These are phyloP conservation scores for Helminthosporium solani DNA, from an alignment of 2,329 filamentous ascomycete species.

Conservation along the genomic window DNA sequence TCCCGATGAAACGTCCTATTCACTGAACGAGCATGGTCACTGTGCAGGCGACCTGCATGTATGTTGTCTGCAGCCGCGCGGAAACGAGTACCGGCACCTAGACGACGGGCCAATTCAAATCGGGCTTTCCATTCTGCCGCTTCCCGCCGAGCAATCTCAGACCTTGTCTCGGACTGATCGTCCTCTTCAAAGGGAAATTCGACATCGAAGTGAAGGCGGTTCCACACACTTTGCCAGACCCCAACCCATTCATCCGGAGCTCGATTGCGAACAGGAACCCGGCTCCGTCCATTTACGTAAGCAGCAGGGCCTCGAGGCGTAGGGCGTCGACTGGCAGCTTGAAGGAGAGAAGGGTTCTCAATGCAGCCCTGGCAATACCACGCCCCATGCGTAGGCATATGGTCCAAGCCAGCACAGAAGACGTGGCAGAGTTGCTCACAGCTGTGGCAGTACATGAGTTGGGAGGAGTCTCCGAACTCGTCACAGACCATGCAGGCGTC, in stretches of 20 bases:
- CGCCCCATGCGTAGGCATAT: slow-evolving; percentile 66
- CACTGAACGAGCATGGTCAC: slow-evolving; percentile 44
- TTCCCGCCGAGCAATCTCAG: slow-evolving; percentile 57
- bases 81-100: slow-evolving; percentile 74
- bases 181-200: slow-evolving; percentile 80
- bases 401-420: slow-evolving; percentile 81
- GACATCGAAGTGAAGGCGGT: slow-evolving; percentile 72
- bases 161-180: slow-evolving; percentile 58
- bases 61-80: slow-evolving; percentile 65
- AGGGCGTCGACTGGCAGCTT: slow-evolving; percentile 35
- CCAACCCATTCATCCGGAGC: slow-evolving; percentile 59
- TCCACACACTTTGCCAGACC: slow-evolving; percentile 89
- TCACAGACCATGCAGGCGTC: slow-evolving; percentile 85
- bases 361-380: slow-evolving; percentile 92
- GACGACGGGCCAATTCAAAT: slow-evolving; percentile 75
- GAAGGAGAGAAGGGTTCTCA: slow-evolving; percentile 40
- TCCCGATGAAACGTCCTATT: slow-evolving; percentile 33
- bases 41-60: slow-evolving; percentile 38
- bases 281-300: slow-evolving; percentile 32
- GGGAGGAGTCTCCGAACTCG: slow-evolving; percentile 75
- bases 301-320: slow-evolving; percentile 32
- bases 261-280: slow-evolving; percentile 32
- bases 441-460: slow-evolving; percentile 84
- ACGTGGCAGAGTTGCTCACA: slow-evolving; percentile 91
- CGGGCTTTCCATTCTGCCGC: slow-evolving; percentile 78